Conservation (phyloP, 129 eudicot genomes). For the Centella asiatica region DNA sequence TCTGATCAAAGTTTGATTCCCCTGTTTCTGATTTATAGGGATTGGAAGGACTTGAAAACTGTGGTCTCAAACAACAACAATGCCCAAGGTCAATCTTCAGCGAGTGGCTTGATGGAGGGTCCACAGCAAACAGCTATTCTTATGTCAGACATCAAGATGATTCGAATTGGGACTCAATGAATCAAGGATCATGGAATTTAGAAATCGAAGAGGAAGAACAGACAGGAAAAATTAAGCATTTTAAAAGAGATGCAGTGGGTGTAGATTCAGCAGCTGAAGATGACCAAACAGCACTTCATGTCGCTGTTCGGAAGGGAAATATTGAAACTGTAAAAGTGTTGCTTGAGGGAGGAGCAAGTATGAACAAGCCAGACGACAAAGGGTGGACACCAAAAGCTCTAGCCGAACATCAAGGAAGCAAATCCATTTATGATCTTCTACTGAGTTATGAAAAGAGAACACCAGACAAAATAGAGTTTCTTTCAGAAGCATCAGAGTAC, state of each 20-base stretch:
- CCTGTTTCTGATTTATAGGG: slow-evolving; percentile 33
- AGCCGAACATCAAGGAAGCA: slow-evolving; percentile 40
- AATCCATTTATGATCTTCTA: slow-evolving; percentile 35
- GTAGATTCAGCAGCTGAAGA: slow-evolving; percentile 33
- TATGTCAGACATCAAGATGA: slow-evolving; percentile 10
- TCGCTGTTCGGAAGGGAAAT: slow-evolving; percentile 45
- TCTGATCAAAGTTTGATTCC: slow-evolving; percentile 5
- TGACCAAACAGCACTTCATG: slow-evolving; percentile 47
- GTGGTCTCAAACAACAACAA: slow-evolving; percentile 32
- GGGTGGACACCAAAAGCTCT: slow-evolving; percentile 45
- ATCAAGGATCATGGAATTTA: slow-evolving; percentile 19
- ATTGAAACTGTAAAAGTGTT: slow-evolving; percentile 37
- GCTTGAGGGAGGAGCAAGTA: slow-evolving; percentile 40
- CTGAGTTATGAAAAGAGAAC: slow-evolving; percentile 25
- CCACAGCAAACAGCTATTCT: slow-evolving; percentile 21
- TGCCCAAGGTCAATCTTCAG: slow-evolving; percentile 18
- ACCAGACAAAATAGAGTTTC: slow-evolving; percentile 32
- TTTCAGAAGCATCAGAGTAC: slow-evolving; percentile 19
- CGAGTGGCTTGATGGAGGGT: slow-evolving; percentile 26
- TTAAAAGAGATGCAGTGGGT: slow-evolving; percentile 18
- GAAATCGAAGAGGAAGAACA: slow-evolving; percentile 17
- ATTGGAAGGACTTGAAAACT: slow-evolving; percentile 45
- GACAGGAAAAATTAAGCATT: slow-evolving; percentile 4
- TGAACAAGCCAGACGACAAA: slow-evolving; percentile 37
- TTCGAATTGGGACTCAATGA: slow-evolving; percentile 21